These are phyloP conservation scores for Candida khao-thaluensis DNA, from an alignment of 805 yeast genomes.

Conservation along the genomic window DNA sequence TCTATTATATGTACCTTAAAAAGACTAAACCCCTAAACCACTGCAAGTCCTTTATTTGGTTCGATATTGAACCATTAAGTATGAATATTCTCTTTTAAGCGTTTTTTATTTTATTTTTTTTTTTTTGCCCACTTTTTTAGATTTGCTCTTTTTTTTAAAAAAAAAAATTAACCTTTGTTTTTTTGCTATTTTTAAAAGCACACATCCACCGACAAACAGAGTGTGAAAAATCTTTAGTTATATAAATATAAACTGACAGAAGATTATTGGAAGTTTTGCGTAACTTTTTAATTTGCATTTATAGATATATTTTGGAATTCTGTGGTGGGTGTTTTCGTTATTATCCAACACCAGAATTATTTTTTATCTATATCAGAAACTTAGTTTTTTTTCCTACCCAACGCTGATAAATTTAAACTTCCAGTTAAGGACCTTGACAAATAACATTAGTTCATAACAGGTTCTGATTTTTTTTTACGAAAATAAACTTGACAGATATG, in stretches of 20 bases:
- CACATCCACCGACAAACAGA: conserved; percentile 5
- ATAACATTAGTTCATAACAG: too few species aligned
- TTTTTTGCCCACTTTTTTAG: conserved; percentile 1
- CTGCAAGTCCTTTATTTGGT: not conserved
- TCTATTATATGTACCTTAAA: not conserved
- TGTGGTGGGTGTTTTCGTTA: not conserved
- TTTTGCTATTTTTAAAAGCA: conserved; percentile 6
- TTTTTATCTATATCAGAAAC: not conserved
- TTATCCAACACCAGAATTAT: not conserved
- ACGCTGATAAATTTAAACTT: not conserved
- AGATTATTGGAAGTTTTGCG: not conserved
- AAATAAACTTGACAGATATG: conserved; percentile 5
- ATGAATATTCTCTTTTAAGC: not conserved
- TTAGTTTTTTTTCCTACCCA: not conserved
- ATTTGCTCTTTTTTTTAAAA: conserved; percentile 5
- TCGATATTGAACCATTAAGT: too few species aligned
- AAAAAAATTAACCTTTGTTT: conserved; percentile 3
- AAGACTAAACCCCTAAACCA: not conserved
- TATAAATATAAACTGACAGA: not conserved
- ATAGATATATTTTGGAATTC: not conserved
- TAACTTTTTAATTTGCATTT: not conserved
- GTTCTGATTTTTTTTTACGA: too few species aligned
- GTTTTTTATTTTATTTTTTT: not conserved
- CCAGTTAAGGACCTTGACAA: too few species aligned
- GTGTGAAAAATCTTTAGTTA: conserved; percentile 2